Evolutionary conservation across 1,284 basidiomycete species (phyloP).

Genomic region (Tilletia horrida): DNA sequence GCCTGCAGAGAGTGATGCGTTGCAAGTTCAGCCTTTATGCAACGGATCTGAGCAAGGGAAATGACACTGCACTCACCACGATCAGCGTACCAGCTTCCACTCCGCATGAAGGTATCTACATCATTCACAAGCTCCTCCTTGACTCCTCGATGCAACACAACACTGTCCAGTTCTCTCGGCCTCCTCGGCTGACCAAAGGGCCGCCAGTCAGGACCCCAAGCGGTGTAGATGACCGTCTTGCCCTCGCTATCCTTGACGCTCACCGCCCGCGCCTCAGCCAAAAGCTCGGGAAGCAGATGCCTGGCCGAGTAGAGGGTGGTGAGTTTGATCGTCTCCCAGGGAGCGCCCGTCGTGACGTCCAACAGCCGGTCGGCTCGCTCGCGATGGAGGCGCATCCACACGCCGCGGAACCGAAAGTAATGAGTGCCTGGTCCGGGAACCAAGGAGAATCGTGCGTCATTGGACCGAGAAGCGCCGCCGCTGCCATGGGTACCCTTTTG

Average conservation of each 20-base stretch:
- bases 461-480: constrained; percentile 71
- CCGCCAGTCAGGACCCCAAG: constrained; percentile 93
- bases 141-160: constrained; percentile 79
- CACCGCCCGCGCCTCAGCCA: constrained; percentile 81
- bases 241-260: constrained; percentile 84
- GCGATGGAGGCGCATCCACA: constrained; percentile 89
- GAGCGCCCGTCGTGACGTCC: constrained; percentile 82
- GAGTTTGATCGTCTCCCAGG: constrained; percentile 95
- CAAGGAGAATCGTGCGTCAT: constrained; percentile 70
- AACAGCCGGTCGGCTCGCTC: constrained; percentile 74
- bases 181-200: constrained; percentile 89
- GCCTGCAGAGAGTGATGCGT: constrained; percentile 63
- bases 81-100: constrained; percentile 92
- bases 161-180: constrained; percentile 81
- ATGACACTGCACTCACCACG: constrained; percentile 66
- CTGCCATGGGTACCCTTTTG: neutral
- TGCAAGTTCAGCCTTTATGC: too few relatives aligned
- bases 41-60: neutral
- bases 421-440: constrained; percentile 94
- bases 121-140: constrained; percentile 77
- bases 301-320: constrained; percentile 87
- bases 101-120: constrained; percentile 73
- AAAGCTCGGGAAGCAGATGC: constrained; percentile 71
- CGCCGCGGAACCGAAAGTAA: constrained; percentile 81
- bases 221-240: constrained; percentile 91